Percentiles rank a stretch among this genome's conserved stretches.
Conservation (phyloP, 495 filamentous ascomycete genomes). For the Penicillium desertorum region DNA sequence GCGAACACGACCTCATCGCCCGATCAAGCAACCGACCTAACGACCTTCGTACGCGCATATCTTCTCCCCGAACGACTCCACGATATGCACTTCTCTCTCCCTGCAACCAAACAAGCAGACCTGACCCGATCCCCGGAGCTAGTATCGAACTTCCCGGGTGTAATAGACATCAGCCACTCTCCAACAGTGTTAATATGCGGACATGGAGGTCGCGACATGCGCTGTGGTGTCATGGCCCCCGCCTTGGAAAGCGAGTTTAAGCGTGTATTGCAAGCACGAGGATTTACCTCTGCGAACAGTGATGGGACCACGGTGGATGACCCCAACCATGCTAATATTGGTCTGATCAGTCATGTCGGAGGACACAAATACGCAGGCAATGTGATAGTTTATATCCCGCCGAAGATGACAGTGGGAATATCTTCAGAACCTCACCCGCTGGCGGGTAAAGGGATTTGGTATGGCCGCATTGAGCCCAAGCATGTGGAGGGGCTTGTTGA, state of each 20-base stretch:
- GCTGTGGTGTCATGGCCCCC: constrained; percentile 81
- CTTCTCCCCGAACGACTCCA: constrained; percentile 59
- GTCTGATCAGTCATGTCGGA: constrained; percentile 81
- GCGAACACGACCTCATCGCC: constrained; percentile 14
- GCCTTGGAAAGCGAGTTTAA: constrained; percentile 68
- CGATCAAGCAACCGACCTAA: constrained; percentile 23
- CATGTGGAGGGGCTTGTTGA: constrained; percentile 84
- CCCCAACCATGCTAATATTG: constrained; percentile 56
- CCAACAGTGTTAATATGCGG: constrained; percentile 81
- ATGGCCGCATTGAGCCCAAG: constrained; percentile 80
- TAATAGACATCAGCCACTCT: constrained; percentile 58
- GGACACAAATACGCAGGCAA: constrained; percentile 95
- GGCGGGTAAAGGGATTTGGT: constrained; percentile 87
- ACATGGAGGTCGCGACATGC: constrained; percentile 72
- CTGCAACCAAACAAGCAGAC: constrained; percentile 26
- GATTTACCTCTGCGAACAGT: constrained; percentile 24
- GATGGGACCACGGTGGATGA: constrained; percentile 25
- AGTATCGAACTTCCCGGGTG: constrained; percentile 37
- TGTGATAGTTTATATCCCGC: constrained; percentile 85
- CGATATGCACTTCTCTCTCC: constrained; percentile 54
- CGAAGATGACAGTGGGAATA: constrained; percentile 35
- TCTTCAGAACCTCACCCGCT: constrained; percentile 48
- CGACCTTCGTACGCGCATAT: constrained; percentile 40
- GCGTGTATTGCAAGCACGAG: constrained; percentile 40
- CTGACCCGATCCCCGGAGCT: constrained; percentile 34